phyloP scores from a whole-genome alignment of 768 basidiomycete species.

The Leccinum disarticulatum region DNA sequence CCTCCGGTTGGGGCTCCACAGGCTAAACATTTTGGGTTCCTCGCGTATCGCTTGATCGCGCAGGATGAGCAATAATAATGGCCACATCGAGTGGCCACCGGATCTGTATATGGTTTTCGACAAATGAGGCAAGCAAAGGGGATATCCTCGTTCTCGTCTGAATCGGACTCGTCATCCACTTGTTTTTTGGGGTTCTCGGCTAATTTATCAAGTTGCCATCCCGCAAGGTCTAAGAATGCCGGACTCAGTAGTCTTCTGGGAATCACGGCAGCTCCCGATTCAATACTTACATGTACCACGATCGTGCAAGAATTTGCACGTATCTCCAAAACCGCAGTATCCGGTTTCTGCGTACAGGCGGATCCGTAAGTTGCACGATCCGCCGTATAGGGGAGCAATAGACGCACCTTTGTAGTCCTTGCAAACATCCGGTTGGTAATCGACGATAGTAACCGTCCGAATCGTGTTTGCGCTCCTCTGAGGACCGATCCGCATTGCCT shows the following conservation, averaged over 20 bases:
- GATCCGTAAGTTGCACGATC: constrained; percentile 16
- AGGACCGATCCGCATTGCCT: constrained; percentile 83
- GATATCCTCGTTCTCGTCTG: constrained; percentile 81
- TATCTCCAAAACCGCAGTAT: constrained; percentile 98
- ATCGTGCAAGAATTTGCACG: constrained; percentile 98
- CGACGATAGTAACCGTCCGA: constrained; percentile 89
- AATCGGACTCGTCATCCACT: constrained; percentile 54
- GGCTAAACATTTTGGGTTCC: constrained; percentile 93
- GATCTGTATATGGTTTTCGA: constrained; percentile 91
- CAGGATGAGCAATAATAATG: constrained; percentile 97
- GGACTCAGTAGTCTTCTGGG: constrained; percentile 8
- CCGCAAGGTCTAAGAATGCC: constrained; percentile 72
- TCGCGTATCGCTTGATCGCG: constrained; percentile 92
- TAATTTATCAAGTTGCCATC: constrained; percentile 97
- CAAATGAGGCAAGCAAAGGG: constrained; percentile 99
- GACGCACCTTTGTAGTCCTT: constrained; percentile 97
- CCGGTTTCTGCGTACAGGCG: constrained; percentile 75
- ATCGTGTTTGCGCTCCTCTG: constrained; percentile 79
- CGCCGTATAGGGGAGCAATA: constrained; percentile 9
- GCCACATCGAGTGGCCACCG: constrained; percentile 92
- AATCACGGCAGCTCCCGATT: neutral
- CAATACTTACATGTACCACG: constrained; percentile 81
- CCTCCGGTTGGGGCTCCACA: constrained; percentile 93
- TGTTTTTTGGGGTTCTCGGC: constrained; percentile 73
- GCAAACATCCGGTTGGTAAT: constrained; percentile 99